Percentiles rank a stretch among this genome's conserved stretches.
Conservation (phyloP, 345 rosid species). For the Eutrema japonicum region DNA sequence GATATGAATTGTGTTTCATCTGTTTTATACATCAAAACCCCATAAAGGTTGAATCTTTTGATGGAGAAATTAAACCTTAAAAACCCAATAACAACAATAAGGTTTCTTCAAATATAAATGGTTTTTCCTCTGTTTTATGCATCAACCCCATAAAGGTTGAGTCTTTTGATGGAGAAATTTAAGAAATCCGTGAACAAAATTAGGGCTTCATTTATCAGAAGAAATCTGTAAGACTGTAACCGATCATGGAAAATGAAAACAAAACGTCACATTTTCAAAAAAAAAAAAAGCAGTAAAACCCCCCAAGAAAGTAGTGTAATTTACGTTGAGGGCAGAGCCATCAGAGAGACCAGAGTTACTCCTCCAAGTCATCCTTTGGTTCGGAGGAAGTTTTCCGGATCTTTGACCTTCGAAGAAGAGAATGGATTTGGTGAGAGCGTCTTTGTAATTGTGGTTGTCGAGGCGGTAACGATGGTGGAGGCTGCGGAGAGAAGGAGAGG, state of each 20-base stretch:
- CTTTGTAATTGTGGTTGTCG: slow-evolving; percentile 71
- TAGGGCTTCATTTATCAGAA: too few relatives aligned
- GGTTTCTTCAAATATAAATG: too few relatives aligned
- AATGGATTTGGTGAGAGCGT: slow-evolving; percentile 85
- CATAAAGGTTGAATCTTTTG: too few relatives aligned
- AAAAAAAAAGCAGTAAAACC: not conserved
- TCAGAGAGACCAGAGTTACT: slow-evolving; percentile 87
- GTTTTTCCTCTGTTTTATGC: too few relatives aligned
- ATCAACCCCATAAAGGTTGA: too few relatives aligned
- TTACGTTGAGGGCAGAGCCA: slow-evolving; percentile 78
- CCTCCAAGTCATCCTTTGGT: slow-evolving; percentile 85
- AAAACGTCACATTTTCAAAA: slow-evolving; percentile 12
- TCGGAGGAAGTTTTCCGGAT: slow-evolving; percentile 78
- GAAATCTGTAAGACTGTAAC: not conserved
- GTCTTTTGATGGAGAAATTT: too few relatives aligned
- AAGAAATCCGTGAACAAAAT: too few relatives aligned
- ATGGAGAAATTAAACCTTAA: too few relatives aligned
- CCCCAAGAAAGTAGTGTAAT: not conserved
- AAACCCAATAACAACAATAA: too few relatives aligned
- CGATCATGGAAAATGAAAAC: not conserved
- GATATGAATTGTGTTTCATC: too few relatives aligned
- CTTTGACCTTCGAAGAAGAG: slow-evolving; percentile 90
- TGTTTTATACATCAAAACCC: too few relatives aligned
- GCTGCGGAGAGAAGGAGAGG: slow-evolving; percentile 34
- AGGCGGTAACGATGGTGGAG: slow-evolving; percentile 51